Percentiles rank a stretch among this genome's conserved stretches.
phyloP scores from a whole-genome alignment of 164 flowering plant genomes.

The Taxillus chinensis region DNA sequence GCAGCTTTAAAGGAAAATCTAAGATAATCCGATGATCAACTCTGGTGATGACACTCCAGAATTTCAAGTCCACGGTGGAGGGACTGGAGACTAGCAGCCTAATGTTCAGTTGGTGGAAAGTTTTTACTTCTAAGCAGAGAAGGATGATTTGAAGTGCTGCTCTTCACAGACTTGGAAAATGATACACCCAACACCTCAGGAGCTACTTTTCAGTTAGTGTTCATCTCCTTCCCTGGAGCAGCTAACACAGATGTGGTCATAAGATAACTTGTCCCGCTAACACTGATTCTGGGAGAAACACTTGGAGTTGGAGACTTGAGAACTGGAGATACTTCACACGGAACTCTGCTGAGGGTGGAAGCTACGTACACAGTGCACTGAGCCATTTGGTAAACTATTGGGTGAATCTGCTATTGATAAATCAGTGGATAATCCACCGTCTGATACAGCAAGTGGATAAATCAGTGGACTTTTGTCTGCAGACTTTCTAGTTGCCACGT shows the following conservation, averaged over 20 bases:
- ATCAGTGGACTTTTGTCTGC: too few species aligned
- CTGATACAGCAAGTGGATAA: slow-evolving; percentile 1
- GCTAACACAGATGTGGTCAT: slow-evolving; percentile 46
- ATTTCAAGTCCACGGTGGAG: slow-evolving; percentile 74
- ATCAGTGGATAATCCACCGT: slow-evolving; percentile 11
- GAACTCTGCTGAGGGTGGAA: slow-evolving; percentile 30
- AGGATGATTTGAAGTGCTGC: too few species aligned
- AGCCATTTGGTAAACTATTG: slow-evolving; percentile 11
- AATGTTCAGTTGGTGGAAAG: slow-evolving; percentile 37
- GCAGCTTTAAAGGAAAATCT: slow-evolving; percentile 59
- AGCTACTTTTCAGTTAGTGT: slow-evolving; percentile 9
- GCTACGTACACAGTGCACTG: slow-evolving; percentile 13
- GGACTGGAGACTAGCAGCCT: slow-evolving; percentile 93
- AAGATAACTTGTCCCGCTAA: slow-evolving; percentile 58
- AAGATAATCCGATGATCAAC: slow-evolving; percentile 50
- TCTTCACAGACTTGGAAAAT: slow-evolving; percentile 14
- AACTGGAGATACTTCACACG: slow-evolving; percentile 35
- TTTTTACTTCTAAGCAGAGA: slow-evolving; percentile 22
- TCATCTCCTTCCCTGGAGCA: slow-evolving; percentile 46
- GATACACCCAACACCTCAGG: slow-evolving; percentile 24
- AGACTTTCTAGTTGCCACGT: too few species aligned
- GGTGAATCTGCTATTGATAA: slow-evolving; percentile 10
- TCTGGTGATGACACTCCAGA: slow-evolving; percentile 49
- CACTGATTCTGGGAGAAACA: slow-evolving; percentile 48
- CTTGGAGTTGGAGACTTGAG: slow-evolving; percentile 63